Conservation (phyloP, 495 filamentous ascomycete species). For the Hypoxylon rickii region DNA sequence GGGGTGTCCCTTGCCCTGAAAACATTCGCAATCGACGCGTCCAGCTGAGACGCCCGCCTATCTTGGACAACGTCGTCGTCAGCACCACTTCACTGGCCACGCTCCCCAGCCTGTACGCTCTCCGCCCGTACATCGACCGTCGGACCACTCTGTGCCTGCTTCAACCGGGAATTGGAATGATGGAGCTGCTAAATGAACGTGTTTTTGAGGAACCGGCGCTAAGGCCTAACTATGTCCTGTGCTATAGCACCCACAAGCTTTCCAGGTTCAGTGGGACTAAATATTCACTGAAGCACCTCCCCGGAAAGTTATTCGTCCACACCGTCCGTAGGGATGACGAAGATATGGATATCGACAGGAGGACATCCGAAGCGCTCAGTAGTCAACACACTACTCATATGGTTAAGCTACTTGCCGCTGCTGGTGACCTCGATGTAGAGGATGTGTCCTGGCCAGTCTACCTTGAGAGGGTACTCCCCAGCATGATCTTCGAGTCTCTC, state of each 20-base stretch:
- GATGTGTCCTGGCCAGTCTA: constrained; percentile 35
- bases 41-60: constrained; percentile 5
- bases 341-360: background rate
- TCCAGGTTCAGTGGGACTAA: constrained; percentile 42
- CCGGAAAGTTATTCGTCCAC: constrained; percentile 17
- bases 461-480: constrained; percentile 63
- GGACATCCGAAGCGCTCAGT: constrained; percentile 31
- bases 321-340: constrained; percentile 18
- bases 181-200: constrained; percentile 70
- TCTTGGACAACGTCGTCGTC: constrained; percentile 78
- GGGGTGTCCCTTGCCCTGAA: constrained; percentile 21
- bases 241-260: constrained; percentile 70
- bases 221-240: constrained; percentile 77
- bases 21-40: background rate
- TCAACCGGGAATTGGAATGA: constrained; percentile 80
- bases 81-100: constrained; percentile 62
- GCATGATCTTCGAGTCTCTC: constrained; percentile 72
- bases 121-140: constrained; percentile 69
- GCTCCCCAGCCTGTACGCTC: constrained; percentile 56
- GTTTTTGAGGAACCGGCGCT: constrained; percentile 67
- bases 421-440: constrained; percentile 35
- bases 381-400: constrained; percentile 33
- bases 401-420: constrained; percentile 36
- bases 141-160: constrained; percentile 79
- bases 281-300: constrained; percentile 49